Percentiles rank a stretch among this genome's conserved stretches.
Conservation (phyloP, 495 filamentous ascomycete species). For the Xylaria castorea region DNA sequence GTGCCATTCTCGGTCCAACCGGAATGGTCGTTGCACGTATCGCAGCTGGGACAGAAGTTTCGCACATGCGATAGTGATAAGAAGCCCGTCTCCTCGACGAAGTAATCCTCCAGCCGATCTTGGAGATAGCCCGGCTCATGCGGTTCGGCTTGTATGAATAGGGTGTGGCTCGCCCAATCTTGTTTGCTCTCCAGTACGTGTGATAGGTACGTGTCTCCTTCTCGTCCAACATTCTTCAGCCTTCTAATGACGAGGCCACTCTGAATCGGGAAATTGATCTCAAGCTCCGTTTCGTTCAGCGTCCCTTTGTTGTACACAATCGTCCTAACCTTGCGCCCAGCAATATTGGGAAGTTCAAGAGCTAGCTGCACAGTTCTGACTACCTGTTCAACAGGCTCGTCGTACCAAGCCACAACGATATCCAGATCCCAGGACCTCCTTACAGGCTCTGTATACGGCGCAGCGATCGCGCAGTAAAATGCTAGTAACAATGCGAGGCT, state of each 20-base stretch:
- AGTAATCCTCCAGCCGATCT: conserved; percentile 26
- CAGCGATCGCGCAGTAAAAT: conserved; percentile 18
- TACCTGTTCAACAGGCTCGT: conserved; percentile 29
- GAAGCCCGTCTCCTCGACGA: conserved; percentile 27
- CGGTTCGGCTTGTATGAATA: conserved; percentile 29
- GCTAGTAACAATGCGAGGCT: conserved; percentile 13
- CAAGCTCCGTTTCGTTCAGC: conserved; percentile 23
- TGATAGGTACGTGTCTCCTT: conserved; percentile 28
- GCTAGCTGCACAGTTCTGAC: conserved; percentile 18
- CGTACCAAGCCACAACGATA: conserved; percentile 27
- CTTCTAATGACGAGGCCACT: conserved; percentile 24
- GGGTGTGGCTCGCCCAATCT: conserved; percentile 30
- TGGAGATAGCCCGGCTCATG: conserved; percentile 25
- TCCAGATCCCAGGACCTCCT: conserved; percentile 28
- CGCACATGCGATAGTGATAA: conserved; percentile 26
- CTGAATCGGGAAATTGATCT: conserved; percentile 14
- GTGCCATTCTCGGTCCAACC: conserved; percentile 22
- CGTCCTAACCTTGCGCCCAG: conserved; percentile 26
- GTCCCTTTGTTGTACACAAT: conserved; percentile 29
- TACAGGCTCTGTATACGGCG: not conserved
- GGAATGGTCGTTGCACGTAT: conserved; percentile 29
- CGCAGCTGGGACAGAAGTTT: conserved; percentile 26
- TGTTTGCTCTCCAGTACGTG: conserved; percentile 22
- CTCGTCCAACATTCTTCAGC: conserved; percentile 26
- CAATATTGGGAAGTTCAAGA: conserved; percentile 19